Evolutionary conservation across 1,284 basidiomycete genomes (phyloP).

Genomic region (Spongiforma sp.): DNA sequence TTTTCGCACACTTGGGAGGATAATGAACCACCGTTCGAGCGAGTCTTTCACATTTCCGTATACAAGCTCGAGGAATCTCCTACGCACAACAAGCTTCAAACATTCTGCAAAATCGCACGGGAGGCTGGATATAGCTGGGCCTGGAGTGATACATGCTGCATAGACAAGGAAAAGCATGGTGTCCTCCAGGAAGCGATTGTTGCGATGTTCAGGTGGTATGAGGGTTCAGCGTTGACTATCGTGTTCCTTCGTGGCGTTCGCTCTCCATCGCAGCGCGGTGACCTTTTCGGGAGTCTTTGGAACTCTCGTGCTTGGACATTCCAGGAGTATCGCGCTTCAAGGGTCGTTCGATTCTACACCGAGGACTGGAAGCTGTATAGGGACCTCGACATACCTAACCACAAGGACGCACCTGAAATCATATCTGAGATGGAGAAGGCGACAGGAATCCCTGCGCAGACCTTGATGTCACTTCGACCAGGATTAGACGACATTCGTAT

Average conservation of each 20-base stretch:
- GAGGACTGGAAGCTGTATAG: slow-evolving; percentile 4
- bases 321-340: no score
- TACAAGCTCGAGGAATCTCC: slow-evolving; percentile 7
- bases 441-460: not conserved
- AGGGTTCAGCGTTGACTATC: no score
- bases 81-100: slow-evolving; percentile 17
- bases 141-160: no score
- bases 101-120: no score
- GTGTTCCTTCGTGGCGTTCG: no score
- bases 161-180: no score
- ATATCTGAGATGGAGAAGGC: no score
- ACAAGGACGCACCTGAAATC: not conserved
- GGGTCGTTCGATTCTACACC: no score
- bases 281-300: slow-evolving; percentile 1
- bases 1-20: slow-evolving; percentile 17
- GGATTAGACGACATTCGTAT: not conserved
- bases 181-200: no score
- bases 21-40: slow-evolving; percentile 4
- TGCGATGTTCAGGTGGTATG: no score
- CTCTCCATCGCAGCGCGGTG: not conserved
- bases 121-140: no score
- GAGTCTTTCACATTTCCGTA: not conserved
- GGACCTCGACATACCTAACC: slow-evolving; percentile 2
- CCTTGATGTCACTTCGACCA: not conserved
- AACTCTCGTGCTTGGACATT: no score